Base-by-base conservation (phyloP, 352 stramenopile genomes). In the Phytophthora ohioensis region DNA sequence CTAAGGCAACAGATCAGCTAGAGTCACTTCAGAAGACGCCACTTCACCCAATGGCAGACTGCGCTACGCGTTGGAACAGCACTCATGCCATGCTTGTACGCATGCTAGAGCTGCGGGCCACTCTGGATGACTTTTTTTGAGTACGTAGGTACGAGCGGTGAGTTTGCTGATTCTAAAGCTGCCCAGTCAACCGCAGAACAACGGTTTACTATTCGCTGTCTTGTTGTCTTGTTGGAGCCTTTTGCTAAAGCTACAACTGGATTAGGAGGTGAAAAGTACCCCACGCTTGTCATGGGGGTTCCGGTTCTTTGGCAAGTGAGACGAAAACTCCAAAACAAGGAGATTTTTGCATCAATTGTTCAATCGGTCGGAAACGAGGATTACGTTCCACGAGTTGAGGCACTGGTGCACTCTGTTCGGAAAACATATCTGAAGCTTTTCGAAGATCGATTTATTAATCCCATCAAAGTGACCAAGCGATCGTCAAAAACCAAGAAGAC, bases 171-270 rank as follows among this genome's bases (percentile, higher is more conserved):
- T 39, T 45, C 27, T 6, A 51, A 21, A 21, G 21, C 21, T 21
- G 0, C 21, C 5, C 53, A 60, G 6, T 39, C 53, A 32, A 49
- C 53, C 0, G 41, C 56, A 10, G 56, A 63, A 21, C 56, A 63
- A 5, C 55, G 56, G 56, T 36, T 52, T 5, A 52, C 32, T 5
- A 46, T 63, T 43, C 30, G 21, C 1, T 63, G 42, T 13, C n/a
- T 4, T 4, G 32, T 63, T 5, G 12, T 35, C 0, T 35, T 53
- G 21, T 21, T 21, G 21, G 21, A 21, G 21, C 53, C 53, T 21
- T 51, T 60, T 51, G 53, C 36, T 30, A 46, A 11, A 38, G 17
- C 53, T 2, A 49, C 53, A 5, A 41, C 15, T 31, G 53, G 38
- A 5, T 51, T 49, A 13, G 41, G 34, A 2, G 53, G 13, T 5